A percentile compares a stretch with the other conserved stretches of the same genome.
Evolutionary conservation across 2,329 filamentous ascomycete genomes (phyloP).

Genomic region (Bretziella fagacearum): DNA sequence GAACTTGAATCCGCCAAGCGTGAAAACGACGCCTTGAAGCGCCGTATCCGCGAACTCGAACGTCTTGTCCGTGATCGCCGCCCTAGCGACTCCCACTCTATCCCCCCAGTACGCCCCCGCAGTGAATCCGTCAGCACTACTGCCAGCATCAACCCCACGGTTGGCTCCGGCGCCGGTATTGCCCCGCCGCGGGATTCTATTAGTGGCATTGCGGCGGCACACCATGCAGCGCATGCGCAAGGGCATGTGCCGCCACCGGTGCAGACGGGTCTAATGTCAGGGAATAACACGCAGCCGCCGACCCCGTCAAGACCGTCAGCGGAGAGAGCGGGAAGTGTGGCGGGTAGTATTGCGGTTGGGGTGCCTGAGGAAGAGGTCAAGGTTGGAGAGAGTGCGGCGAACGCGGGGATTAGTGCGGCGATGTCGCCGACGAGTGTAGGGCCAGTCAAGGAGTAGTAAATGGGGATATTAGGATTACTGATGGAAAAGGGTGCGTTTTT

Average conservation of each 20-base stretch:
- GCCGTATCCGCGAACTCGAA: slow-evolving; percentile 45
- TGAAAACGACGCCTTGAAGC: slow-evolving; percentile 46
- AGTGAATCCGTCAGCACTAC: slow-evolving; percentile 38
- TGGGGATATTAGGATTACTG: neutral
- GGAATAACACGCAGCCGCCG: neutral
- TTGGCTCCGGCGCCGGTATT: slow-evolving; percentile 19
- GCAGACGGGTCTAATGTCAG: neutral
- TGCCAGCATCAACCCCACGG: slow-evolving; percentile 24
- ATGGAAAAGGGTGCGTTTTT: neutral
- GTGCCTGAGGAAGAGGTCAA: slow-evolving; percentile 43
- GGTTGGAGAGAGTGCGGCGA: slow-evolving; percentile 46
- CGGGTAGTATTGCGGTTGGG: slow-evolving; percentile 32
- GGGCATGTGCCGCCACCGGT: neutral
- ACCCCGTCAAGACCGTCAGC: slow-evolving; percentile 26
- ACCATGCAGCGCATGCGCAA: slow-evolving; percentile 1
- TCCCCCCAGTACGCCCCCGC: slow-evolving; percentile 26
- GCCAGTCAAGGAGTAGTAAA: neutral
- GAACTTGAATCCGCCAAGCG: slow-evolving; percentile 45
- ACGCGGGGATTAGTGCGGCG: slow-evolving; percentile 22
- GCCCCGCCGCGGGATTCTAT: slow-evolving; percentile 14
- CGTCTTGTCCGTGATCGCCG: slow-evolving; percentile 32
- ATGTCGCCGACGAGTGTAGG: neutral
- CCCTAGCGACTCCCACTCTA: slow-evolving; percentile 25
- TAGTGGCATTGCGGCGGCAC: slow-evolving; percentile 2
- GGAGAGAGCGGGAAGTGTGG: slow-evolving; percentile 28